These are phyloP conservation scores for Chaetomiaceae sp. DNA, from an alignment of 2,329 filamentous ascomycete species.

Conservation along the genomic window DNA sequence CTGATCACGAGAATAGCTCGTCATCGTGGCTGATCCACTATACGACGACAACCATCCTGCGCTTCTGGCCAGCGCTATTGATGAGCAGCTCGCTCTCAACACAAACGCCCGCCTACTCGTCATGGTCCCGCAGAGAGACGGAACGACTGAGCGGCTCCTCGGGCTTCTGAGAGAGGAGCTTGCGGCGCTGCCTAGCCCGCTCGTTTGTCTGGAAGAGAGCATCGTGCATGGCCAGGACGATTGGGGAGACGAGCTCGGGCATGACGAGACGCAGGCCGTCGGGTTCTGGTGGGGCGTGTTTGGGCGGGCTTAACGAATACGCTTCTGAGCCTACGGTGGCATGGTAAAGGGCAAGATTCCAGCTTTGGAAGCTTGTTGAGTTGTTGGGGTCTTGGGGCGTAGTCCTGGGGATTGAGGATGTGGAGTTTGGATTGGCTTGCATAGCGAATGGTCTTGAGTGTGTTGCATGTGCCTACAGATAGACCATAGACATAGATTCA, in stretches of 20 bases:
- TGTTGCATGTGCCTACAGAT: too few species aligned
- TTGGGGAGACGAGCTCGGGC: slow-evolving; percentile 55
- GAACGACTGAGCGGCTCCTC: slow-evolving; percentile 57
- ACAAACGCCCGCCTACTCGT: slow-evolving; percentile 61
- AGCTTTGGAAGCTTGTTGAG: too few species aligned
- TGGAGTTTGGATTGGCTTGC: too few species aligned
- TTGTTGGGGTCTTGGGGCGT: too few species aligned
- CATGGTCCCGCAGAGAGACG: slow-evolving; percentile 74
- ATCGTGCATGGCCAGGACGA: slow-evolving; percentile 64
- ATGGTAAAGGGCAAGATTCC: too few species aligned
- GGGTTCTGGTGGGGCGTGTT: slow-evolving; percentile 67
- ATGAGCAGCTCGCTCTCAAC: slow-evolving; percentile 55
- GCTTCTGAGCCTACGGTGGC: neutral
- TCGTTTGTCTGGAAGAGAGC: slow-evolving; percentile 53
- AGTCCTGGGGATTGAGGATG: too few species aligned
- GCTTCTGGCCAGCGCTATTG: slow-evolving; percentile 66
- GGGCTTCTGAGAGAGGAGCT: slow-evolving; percentile 58
- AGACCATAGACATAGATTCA: too few species aligned
- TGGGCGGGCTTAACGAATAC: slow-evolving; percentile 21
- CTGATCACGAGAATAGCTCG: slow-evolving; percentile 47
- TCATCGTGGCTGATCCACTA: slow-evolving; percentile 79
- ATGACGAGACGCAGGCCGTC: slow-evolving; percentile 34
- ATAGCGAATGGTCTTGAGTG: too few species aligned
- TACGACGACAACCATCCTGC: slow-evolving; percentile 79
- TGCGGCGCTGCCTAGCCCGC: slow-evolving; percentile 39